Percentiles rank a stretch among this genome's conserved stretches.
phyloP scores from a whole-genome alignment of 2,329 filamentous ascomycete genomes.

The Claviceps monticola region DNA sequence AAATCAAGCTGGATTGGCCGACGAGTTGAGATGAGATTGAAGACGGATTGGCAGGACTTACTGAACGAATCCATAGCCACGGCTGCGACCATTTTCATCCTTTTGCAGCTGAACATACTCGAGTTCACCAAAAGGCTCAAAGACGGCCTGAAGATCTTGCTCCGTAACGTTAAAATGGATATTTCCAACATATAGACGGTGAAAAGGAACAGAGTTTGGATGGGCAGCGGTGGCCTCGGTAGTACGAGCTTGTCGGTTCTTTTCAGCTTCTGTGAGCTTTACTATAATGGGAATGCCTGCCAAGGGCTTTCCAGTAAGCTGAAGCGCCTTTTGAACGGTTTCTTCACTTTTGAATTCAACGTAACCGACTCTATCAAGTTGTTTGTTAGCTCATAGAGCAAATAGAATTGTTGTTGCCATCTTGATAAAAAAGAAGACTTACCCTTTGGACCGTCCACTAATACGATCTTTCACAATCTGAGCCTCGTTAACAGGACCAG shows the following conservation, averaged over 20 bases:
- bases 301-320: constrained; percentile 97
- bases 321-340: constrained; percentile 81
- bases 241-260: constrained; percentile 90
- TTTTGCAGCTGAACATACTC: constrained; percentile 97
- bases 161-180: constrained; percentile 99
- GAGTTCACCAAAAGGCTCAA: constrained; percentile 93
- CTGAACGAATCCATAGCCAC: constrained; percentile 98
- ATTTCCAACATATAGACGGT: constrained; percentile 96
- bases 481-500: constrained; percentile 87
- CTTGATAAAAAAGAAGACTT: constrained; percentile 21
- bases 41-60: constrained; percentile 35
- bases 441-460: constrained; percentile 96
- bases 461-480: constrained; percentile 98
- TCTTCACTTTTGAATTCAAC: constrained; percentile 98
- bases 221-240: constrained; percentile 55
- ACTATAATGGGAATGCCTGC: constrained; percentile 98
- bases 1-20: too few relatives aligned
- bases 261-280: constrained; percentile 96
- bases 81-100: constrained; percentile 78
- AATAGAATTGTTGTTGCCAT: neutral
- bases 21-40: neutral
- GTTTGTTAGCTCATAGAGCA: neutral
- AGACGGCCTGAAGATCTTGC: constrained; percentile 87
- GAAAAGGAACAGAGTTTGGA: constrained; percentile 81
- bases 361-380: constrained; percentile 67